Evolutionary conservation across 805 yeast genomes (phyloP), one percentile per base, ranked within the genome.

Genomic region (Wickerhamiella brachini): DNA sequence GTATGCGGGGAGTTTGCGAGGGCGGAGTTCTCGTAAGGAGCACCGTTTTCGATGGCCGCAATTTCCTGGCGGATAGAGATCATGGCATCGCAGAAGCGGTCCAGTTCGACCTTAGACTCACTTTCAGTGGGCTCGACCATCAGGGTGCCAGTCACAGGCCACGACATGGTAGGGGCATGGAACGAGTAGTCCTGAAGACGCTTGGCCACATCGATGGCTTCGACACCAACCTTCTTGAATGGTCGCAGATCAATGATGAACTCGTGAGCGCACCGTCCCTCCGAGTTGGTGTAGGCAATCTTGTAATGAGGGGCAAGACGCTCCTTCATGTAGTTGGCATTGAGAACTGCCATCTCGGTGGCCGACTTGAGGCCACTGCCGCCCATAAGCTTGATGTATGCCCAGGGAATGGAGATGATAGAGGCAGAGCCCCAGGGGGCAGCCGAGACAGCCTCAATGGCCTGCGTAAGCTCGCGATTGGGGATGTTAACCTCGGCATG

Each of bases 111-210:
- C 62, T 83, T 69, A 63, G 87, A 80, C 70, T 93, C 98, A 18
- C 93, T 82, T 70, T 93, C 98, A 2, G 98, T 93, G 53, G 98
- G 98, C 71, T 93, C 98, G 56, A 93, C 80, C 98, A 93, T 93
- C 60, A 93, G 75, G 1, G 98, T 93, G 55, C 95, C 95, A 5
- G 97, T 90, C 49, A 93, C 95, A 9, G 98, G 98, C 85, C 93
- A 93, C 2, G 97, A 93, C 85, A 93, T 81, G 23, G 98, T 93
- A 55, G 98, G 98, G 0, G 96, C 96, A 68, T 93, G 98, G 79
- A 93, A 93, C 0, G 97, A 96, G 66, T 90, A 93, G 70, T 93
- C 98, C 70, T 93, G 97, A 54, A 93, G 75, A 68, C 98, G 80
- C 73, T 93, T 93, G 52, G 98, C 97, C 53, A 93, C 81, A 66